Evolutionary conservation across 768 basidiomycete species (phyloP), one percentile per base, ranked within the genome.

Genomic region (Leccinum aurantiacum): DNA sequence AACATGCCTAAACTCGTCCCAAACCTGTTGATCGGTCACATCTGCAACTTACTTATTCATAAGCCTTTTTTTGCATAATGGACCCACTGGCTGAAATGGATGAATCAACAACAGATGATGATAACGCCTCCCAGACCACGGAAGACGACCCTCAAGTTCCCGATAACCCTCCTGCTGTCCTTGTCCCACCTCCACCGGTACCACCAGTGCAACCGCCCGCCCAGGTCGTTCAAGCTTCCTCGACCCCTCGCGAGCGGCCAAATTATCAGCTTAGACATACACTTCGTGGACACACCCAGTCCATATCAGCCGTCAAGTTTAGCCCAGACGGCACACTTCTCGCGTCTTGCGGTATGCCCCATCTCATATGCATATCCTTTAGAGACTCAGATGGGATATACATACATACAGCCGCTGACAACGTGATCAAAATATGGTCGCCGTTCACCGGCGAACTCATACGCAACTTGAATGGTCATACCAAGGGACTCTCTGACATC

Each of bases 221-320:
- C 22, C 70, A 64, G 44, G 71, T 66, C 33, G 74, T 70, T 7
- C 69, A 76, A 41, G 70, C 73, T n/a, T 73, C 80, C 63, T 76
- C 82, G 61, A 75, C 67, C 17, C 64, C 59, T 50, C 72, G 75
- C 44, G 72, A 71, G 57, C 63, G 78, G 62, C 90, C 90, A n/a
- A 80, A 87, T 64, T 93, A 93, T 69, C 77, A 84, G 66, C 82
- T 88, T 3, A 78, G 79, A 53, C 85, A 89, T 72, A 84, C 82
- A 1, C 78, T 95, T 37, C 75, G 77, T 3, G 95, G 93, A 0
- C 95, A 98, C 70, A 87, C 85, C 6, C 83, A 85, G 68, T 88
- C 90, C 0, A 88, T 97, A 55, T 94, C 94, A 29, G 87, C 93
- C 19, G 87, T 95, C 61, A 93, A 92, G 72, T 98, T 97, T 73